Base-by-base conservation (phyloP, 441 rosid genomes). In the Rhodomyrtus psidioides region DNA sequence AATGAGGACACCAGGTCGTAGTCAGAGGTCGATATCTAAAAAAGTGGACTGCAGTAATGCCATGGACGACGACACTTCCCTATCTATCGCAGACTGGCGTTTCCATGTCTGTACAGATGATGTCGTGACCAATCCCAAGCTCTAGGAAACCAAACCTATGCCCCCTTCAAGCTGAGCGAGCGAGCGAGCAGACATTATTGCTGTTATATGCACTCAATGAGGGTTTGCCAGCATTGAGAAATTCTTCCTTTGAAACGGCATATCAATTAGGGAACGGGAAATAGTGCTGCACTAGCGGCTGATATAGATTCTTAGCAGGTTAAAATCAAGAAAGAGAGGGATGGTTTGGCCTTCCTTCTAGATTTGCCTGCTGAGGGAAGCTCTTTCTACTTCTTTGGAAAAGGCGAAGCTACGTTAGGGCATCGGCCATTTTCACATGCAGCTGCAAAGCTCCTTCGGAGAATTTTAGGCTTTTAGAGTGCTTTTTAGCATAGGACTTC, bases 341-440 rank as follows among this genome's bases (percentile, higher is more conserved):
- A 39, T 23, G 13, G 79, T 39, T 10, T 26, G 79, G 51, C 79
- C 79, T 70, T 21, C 51, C 27, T 51, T 75, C 86, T 75, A 62
- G 62, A 70, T 81, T 88, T 89, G 84, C 51, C 86, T 79, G 60
- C 84, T 24, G 79, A 83, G 65, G 49, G 85, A 84, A 83, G 75
- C 84, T 79, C 23, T 34, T 13, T 21, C 79, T 70, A 24, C 83
- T 88, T 46, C 42, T 86, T 83, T 46, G 58, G 83, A 83, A 84
- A 87, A 86, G 59, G 85, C n/a, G 55, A 76, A 75, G 55, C 27
- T 42, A 81, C 60, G 55, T 39, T 54, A 53, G 56, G 62, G 49
- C 6, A 39, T 34, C n/a, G 2, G 42, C 49, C 49, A 70, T 70
- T n/a, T 55, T 54, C 65, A 27, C 7, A 42, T 53, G 83, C 83